These are phyloP conservation scores for Ensete glaucum DNA, from an alignment of 176 grass and related monocot species.

Conservation along the genomic window DNA sequence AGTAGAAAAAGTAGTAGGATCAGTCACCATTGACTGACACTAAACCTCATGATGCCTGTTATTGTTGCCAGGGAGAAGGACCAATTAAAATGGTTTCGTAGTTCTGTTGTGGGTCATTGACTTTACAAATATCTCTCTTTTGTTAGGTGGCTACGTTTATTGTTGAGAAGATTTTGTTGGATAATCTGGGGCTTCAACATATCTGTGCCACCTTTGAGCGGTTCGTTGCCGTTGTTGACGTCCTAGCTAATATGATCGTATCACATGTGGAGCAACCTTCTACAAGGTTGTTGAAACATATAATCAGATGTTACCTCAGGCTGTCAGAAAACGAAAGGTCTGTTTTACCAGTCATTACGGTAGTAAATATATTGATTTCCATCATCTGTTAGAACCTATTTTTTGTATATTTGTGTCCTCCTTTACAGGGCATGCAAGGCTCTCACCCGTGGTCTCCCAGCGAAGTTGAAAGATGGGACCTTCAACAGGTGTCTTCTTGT, in stretches of 20 bases:
- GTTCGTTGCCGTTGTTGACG: conserved; percentile 55
- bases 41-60: too few species aligned
- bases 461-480: conserved; percentile 56
- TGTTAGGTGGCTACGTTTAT: conserved; percentile 82
- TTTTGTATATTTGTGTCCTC: not conserved
- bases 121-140: not conserved
- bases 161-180: conserved; percentile 80
- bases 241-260: conserved; percentile 73
- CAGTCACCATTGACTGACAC: too few species aligned
- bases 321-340: conserved; percentile 71
- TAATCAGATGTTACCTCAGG: conserved; percentile 86
- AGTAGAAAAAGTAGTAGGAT: too few species aligned
- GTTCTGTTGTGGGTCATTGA: not conserved
- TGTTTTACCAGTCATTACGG: not conserved
- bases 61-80: too few species aligned
- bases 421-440: conserved; percentile 53
- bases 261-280: conserved; percentile 54
- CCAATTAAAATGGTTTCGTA: too few species aligned
- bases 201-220: conserved; percentile 52
- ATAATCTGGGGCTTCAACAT: conserved; percentile 61
- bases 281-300: conserved; percentile 66
- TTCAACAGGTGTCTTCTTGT: conserved; percentile 59
- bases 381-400: too few species aligned
- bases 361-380: not conserved
- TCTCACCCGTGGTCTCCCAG: conserved; percentile 40